These are phyloP conservation scores for Fusarium continuum DNA, from an alignment of 2,329 filamentous ascomycete genomes.

Conservation along the genomic window DNA sequence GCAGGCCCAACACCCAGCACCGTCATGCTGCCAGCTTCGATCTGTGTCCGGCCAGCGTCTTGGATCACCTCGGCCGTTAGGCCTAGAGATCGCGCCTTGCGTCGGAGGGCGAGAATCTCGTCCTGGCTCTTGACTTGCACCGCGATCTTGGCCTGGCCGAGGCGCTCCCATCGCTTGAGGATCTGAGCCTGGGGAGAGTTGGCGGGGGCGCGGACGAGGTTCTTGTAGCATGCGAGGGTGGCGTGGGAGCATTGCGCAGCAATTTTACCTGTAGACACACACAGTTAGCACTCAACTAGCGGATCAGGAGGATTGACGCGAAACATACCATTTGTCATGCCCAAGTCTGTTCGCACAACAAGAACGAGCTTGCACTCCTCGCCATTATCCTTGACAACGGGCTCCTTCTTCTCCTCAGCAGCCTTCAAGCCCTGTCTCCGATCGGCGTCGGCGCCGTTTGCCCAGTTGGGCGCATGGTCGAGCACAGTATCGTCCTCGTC, in stretches of 20 bases:
- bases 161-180: slow-evolving; percentile 83
- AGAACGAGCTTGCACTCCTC: slow-evolving; percentile 96
- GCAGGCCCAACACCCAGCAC: slow-evolving; percentile 86
- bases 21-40: slow-evolving; percentile 90
- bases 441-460: slow-evolving; percentile 69
- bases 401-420: slow-evolving; percentile 56
- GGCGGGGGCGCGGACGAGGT: slow-evolving; percentile 68
- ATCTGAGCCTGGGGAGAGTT: slow-evolving; percentile 66
- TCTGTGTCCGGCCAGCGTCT: slow-evolving; percentile 97
- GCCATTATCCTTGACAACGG: slow-evolving; percentile 46
- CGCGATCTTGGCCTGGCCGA: slow-evolving; percentile 93
- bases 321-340: slow-evolving; percentile 90
- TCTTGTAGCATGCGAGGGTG: slow-evolving; percentile 97
- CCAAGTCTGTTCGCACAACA: slow-evolving; percentile 90
- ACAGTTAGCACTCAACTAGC: neutral
- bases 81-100: slow-evolving; percentile 82
- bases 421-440: slow-evolving; percentile 62
- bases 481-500: slow-evolving; percentile 67
- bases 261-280: slow-evolving; percentile 79
- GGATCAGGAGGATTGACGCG: fast-evolving
- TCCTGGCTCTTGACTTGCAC: slow-evolving; percentile 89
- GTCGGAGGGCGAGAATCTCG: slow-evolving; percentile 77
- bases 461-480: slow-evolving; percentile 75
- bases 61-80: slow-evolving; percentile 89
- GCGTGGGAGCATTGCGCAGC: slow-evolving; percentile 95